Conservation (phyloP, 352 stramenopile species). For the Phytophthora rubi region DNA sequence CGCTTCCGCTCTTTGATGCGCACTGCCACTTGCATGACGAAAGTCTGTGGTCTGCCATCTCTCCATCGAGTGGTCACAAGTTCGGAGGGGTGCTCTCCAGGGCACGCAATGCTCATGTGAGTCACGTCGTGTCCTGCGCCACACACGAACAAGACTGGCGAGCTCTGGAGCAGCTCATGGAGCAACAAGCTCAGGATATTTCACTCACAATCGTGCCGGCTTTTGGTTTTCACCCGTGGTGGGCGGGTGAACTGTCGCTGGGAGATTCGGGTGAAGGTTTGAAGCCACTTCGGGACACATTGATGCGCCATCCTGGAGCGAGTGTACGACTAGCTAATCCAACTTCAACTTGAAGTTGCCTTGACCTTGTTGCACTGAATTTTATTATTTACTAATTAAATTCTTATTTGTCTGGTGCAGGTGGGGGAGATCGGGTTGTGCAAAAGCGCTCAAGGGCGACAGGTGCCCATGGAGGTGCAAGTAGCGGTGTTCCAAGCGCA, state of each 20-base stretch:
- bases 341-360: slow-evolving; percentile 36
- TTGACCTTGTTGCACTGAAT: slow-evolving; percentile 13
- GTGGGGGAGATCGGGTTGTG: slow-evolving; percentile 84
- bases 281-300: slow-evolving; percentile 34
- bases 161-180: slow-evolving; percentile 52
- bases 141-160: slow-evolving; percentile 72
- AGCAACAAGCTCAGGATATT: slow-evolving; percentile 1
- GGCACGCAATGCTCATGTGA: slow-evolving; percentile 43
- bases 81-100: slow-evolving; percentile 48
- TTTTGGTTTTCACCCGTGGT: slow-evolving; percentile 87
- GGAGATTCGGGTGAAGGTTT: slow-evolving; percentile 34
- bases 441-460: slow-evolving; percentile 61
- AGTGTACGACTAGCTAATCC: slow-evolving; percentile 45
- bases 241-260: slow-evolving; percentile 35
- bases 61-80: slow-evolving; percentile 16
- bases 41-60: slow-evolving; percentile 31
- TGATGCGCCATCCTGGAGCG: slow-evolving; percentile 51
- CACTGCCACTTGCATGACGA: slow-evolving; percentile 81
- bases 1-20: slow-evolving; percentile 51
- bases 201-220: slow-evolving; percentile 46
- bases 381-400: neutral
- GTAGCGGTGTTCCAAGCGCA: slow-evolving; percentile 57
- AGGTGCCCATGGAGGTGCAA: slow-evolving; percentile 55
- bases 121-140: slow-evolving; percentile 64
- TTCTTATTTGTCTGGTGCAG: slow-evolving; percentile 31